Evolutionary conservation across 495 filamentous ascomycete species (phyloP).

Genomic region (Annulohypoxylon maeteangense): DNA sequence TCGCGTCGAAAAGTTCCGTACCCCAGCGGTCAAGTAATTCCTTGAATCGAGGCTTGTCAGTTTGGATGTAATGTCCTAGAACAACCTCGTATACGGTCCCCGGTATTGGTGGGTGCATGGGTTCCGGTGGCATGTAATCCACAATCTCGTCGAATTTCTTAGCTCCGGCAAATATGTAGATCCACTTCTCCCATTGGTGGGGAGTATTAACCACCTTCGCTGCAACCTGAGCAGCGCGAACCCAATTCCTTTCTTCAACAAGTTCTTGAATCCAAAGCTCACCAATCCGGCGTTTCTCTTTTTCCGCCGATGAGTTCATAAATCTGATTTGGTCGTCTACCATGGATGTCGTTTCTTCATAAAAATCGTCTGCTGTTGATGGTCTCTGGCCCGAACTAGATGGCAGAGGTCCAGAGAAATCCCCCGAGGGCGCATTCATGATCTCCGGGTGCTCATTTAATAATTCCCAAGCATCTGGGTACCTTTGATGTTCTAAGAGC

Average conservation of each 20-base stretch:
- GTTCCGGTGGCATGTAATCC: slow-evolving; percentile 77
- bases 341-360: slow-evolving; percentile 77
- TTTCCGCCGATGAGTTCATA: slow-evolving; percentile 72
- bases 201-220: slow-evolving; percentile 82
- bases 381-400: slow-evolving; percentile 60
- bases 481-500: slow-evolving; percentile 80
- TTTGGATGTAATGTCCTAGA: slow-evolving; percentile 83
- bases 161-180: slow-evolving; percentile 86
- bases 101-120: slow-evolving; percentile 80
- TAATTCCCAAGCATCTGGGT: slow-evolving; percentile 87
- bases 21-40: slow-evolving; percentile 88
- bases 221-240: slow-evolving; percentile 77
- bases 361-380: slow-evolving; percentile 75
- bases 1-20: slow-evolving; percentile 81
- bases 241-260: slow-evolving; percentile 77
- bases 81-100: slow-evolving; percentile 86
- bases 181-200: slow-evolving; percentile 92
- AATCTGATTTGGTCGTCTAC: slow-evolving; percentile 60
- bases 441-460: slow-evolving; percentile 86
- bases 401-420: slow-evolving; percentile 48
- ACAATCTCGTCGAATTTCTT: slow-evolving; percentile 90
- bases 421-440: slow-evolving; percentile 56
- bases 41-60: slow-evolving; percentile 73
- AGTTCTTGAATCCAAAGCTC: slow-evolving; percentile 93
- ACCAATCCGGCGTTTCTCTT: slow-evolving; percentile 91